Percentiles rank a stretch among this genome's conserved stretches.
Conservation (phyloP, 225 moss, liverwort and hornwort genomes). For the Straminergon stramineum region DNA sequence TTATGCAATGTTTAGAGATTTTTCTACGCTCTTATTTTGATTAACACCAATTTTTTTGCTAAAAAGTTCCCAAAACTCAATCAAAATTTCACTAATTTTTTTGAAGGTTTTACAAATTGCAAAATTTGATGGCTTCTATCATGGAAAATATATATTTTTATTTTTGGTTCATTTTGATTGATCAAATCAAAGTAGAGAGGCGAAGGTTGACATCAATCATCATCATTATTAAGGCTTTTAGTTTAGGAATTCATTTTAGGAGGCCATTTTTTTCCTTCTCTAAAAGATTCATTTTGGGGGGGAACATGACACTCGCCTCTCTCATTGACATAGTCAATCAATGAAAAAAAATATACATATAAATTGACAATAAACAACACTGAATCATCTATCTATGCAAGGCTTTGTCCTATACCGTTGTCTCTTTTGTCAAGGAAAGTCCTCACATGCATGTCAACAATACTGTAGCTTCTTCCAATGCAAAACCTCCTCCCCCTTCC, state of each 20-base stretch:
- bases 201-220: neutral
- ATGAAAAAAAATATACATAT: neutral
- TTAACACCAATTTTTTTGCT: neutral
- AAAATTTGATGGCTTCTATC: neutral
- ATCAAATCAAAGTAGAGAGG: neutral
- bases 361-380: neutral
- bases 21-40: neutral
- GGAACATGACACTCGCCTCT: neutral
- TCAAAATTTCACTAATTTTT: neutral
- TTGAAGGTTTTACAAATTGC: accelerated
- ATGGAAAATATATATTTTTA: neutral
- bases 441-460: neutral
- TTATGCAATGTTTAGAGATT: neutral
- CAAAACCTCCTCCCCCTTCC: neutral
- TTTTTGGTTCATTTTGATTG: neutral
- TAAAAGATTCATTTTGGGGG: neutral
- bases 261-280: neutral
- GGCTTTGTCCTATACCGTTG: neutral
- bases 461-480: neutral
- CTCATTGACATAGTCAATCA: neutral
- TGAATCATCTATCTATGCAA: neutral
- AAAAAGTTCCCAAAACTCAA: neutral
- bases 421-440: neutral
- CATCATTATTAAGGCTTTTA: neutral
- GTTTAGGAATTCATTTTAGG: no score